Base-by-base conservation (phyloP, 257 asterid genomes). In the Fraxinus anomala region DNA sequence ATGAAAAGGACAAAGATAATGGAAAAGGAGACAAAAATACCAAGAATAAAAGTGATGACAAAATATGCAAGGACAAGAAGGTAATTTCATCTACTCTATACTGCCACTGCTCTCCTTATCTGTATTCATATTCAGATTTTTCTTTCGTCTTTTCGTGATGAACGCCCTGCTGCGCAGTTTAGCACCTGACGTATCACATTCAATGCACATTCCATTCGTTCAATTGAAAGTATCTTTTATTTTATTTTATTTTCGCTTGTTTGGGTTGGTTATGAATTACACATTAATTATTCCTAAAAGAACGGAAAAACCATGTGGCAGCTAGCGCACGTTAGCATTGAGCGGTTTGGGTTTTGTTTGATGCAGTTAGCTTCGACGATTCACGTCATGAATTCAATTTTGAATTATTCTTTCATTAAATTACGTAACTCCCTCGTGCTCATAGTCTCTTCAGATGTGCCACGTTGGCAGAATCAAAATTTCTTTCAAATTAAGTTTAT, bases 1-100 rank as follows among this genome's bases (percentile, higher is more conserved):
- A 81, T 8, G 69, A 39, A 33, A 77, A 87, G 23, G 82, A 33
- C 30, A 84, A 82, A 19, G 84, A 79, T 56, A 85, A 84, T 66
- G 82, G 82, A 34, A 76, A 78, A 5, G 83, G 83, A 31, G 86
- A 79, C 30, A 83, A 79, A 66, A 79, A 85, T 3, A 28, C 79
- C 10, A 79, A 89, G 23, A 73, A 66, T 16, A 72, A 74, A 17
- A 73, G 74, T 10, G 72, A 80, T 24, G 80, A 68, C 34, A 19
- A 34, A 36, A 72, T 51, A 12, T 11, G 49, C 59, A 80, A 82
- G 77, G 80, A 80, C 80, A 87, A 82, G 51, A 85, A 84, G 89
- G 89, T 87, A 77, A 4, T 16, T 54, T 51, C 8, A 5, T 7
- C 24, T 30, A 19, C 56, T 34, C 56, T 26, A 40, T n/a, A 56